Conservation (phyloP, 1,139 yeast genomes). For the Kurtzmaniella natalensis region DNA sequence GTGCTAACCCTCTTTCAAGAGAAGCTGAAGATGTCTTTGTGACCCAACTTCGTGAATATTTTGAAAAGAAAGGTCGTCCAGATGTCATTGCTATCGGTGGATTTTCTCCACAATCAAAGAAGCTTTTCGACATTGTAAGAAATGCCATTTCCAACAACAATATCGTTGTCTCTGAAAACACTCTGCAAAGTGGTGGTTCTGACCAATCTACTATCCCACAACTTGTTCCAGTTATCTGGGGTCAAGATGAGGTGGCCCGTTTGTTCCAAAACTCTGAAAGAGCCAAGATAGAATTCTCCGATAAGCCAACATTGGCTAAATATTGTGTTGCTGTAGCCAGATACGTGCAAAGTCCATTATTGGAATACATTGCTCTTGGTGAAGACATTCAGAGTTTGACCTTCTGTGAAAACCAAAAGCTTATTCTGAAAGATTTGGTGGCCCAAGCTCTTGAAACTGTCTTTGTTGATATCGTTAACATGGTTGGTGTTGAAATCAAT, state of each 20-base stretch:
- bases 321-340: conserved; percentile 89
- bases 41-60: conserved; percentile 43
- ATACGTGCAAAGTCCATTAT: conserved; percentile 82
- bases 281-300: conserved; percentile 80
- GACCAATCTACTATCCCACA: conserved; percentile 24
- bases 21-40: conserved; percentile 52
- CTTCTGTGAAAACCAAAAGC: conserved; percentile 71
- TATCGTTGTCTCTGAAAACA: conserved; percentile 40
- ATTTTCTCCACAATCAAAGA: conserved; percentile 68
- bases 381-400: conserved; percentile 68
- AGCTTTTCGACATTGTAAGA: conserved; percentile 53
- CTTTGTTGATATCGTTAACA: conserved; percentile 84
- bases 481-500: conserved; percentile 91
- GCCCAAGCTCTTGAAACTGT: conserved; percentile 70
- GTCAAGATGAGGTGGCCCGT: conserved; percentile 90
- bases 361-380: conserved; percentile 82
- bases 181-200: conserved; percentile 30
- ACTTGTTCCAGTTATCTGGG: conserved; percentile 65
- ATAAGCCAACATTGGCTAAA: conserved; percentile 74
- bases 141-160: conserved; percentile 57
- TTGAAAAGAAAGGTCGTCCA: conserved; percentile 48
- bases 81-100: conserved; percentile 92
- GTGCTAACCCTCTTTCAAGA: conserved; percentile 64
- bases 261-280: conserved; percentile 78
- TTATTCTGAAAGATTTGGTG: conserved; percentile 63